Evolutionary conservation across 31 red algal genomes (phyloP), one percentile per base, ranked within the genome.

Genomic region (Endocladia muricata): DNA sequence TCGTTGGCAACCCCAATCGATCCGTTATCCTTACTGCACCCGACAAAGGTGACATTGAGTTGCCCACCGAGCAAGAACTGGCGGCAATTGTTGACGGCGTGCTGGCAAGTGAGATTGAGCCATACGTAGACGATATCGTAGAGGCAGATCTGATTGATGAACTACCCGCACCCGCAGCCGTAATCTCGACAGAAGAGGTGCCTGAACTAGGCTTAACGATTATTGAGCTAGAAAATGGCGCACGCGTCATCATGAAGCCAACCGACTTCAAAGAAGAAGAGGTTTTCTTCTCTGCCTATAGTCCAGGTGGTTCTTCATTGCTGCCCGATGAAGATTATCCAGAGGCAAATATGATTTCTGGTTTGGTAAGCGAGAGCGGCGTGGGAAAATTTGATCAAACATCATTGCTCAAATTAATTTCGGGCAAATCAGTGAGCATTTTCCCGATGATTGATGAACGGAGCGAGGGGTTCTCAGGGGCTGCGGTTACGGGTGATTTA

Each of bases 241-340:
- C 29, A 8, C 15, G 26, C 9, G 58, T 63, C 8, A 63, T 63
- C 29, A 13, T 63, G 26, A 63, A 63, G 22, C 58, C 58, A 25
- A 63, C 58, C 8, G 58, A 63, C 26, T 63, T 63, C 26, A 63
- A 63, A 63, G 29, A 63, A 23, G 58, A 63, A 23, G 58, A 63
- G 26, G 29, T 63, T 63, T 25, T 63, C 8, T 8, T 63, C 8
- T 17, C 58, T 25, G 8, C 58, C 26, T 63, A 25, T 8, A 26
- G n/a, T 25, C 58, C 58, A 26, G 58, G 58, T 23, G 58, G 58
- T 23, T 26, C 8, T 63, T 63, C 58, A 15, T n/a, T 52, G 13
- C 13, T n/a, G 13, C n/a, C 47, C n/a, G 47, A 52, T n/a, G 47
- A 11, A 52, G 47, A 52, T n/a, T 52, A 52, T 52, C n/a, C n/a